These are phyloP conservation scores for Limtongia smithiae DNA, from an alignment of 805 yeast genomes.

Conservation along the genomic window DNA sequence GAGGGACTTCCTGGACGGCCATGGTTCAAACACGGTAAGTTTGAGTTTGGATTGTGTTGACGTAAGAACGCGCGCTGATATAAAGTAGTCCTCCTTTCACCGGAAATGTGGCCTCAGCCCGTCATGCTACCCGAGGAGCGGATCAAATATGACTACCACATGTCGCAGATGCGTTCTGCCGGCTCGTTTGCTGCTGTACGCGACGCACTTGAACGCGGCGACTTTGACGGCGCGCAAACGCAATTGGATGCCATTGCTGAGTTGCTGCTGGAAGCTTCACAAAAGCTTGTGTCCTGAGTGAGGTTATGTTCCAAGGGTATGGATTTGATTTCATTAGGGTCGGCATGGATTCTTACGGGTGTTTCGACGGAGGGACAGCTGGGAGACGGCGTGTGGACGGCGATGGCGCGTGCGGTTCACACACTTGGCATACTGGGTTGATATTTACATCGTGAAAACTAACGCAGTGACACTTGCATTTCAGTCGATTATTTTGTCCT, in stretches of 20 bases:
- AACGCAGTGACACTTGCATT: no score
- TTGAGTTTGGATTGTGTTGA: neutral
- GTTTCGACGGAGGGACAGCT: no score
- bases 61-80: neutral
- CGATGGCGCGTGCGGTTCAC: no score
- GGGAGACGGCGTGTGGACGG: no score
- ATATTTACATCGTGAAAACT: no score
- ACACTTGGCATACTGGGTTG: no score
- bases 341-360: no score
- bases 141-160: neutral
- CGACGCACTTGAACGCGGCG: constrained; percentile 54
- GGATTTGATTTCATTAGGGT: neutral
- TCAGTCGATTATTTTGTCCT: neutral
- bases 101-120: constrained; percentile 56
- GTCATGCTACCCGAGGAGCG: constrained; percentile 28
- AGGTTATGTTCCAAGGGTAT: neutral
- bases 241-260: constrained; percentile 14
- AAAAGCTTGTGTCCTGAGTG: constrained; percentile 10
- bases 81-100: constrained; percentile 48
- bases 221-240: constrained; percentile 52
- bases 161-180: constrained; percentile 46
- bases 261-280: constrained; percentile 11
- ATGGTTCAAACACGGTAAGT: constrained; percentile 56
- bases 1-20: constrained; percentile 50
- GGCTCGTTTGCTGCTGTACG: constrained; percentile 69